Evolutionary conservation across 2,329 filamentous ascomycete genomes (phyloP).

Genomic region (Calonectria hongkongensis): DNA sequence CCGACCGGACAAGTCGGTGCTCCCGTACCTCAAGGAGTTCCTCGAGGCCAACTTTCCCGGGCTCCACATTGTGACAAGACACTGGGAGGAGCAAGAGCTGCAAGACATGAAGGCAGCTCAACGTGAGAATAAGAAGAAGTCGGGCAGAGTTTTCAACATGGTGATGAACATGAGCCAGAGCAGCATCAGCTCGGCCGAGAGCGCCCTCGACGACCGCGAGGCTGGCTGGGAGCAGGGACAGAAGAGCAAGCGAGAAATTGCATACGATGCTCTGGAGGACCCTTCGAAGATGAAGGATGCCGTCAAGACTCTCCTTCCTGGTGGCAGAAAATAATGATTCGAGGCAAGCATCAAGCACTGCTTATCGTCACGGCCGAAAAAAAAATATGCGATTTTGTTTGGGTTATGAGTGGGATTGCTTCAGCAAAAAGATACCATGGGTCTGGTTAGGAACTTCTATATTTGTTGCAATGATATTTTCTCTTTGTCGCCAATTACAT

Average conservation of each 20-base stretch:
- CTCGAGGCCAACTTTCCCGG: conserved; percentile 85
- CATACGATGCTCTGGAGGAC: conserved; percentile 70
- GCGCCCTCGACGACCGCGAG: conserved; percentile 69
- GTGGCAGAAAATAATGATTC: conserved; percentile 45
- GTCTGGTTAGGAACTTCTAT: conserved; percentile 29
- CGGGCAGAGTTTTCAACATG: conserved; percentile 71
- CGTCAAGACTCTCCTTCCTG: conserved; percentile 54
- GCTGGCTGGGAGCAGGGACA: conserved; percentile 60
- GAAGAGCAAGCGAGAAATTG: conserved; percentile 72
- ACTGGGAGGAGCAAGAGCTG: conserved; percentile 87
- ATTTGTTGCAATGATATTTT: conserved; percentile 16
- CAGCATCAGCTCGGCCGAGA: conserved; percentile 72
- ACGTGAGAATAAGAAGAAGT: conserved; percentile 81
- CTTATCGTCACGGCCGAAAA: conserved; percentile 45
- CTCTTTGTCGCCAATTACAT: conserved; percentile 24
- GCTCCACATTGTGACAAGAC: conserved; percentile 82
- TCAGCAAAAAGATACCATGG: conserved; percentile 48
- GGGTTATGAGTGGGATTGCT: conserved; percentile 32
- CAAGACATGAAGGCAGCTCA: conserved; percentile 85
- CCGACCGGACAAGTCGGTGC: conserved; percentile 85
- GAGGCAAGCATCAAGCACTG: conserved; percentile 35
- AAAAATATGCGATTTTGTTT: conserved; percentile 26
- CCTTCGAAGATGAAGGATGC: conserved; percentile 66
- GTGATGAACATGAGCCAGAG: conserved; percentile 74
- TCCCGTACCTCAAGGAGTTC: conserved; percentile 83